Base-by-base conservation (phyloP, 192 early-diverging fungal genomes). In the Linnemannia schmuckeri region DNA sequence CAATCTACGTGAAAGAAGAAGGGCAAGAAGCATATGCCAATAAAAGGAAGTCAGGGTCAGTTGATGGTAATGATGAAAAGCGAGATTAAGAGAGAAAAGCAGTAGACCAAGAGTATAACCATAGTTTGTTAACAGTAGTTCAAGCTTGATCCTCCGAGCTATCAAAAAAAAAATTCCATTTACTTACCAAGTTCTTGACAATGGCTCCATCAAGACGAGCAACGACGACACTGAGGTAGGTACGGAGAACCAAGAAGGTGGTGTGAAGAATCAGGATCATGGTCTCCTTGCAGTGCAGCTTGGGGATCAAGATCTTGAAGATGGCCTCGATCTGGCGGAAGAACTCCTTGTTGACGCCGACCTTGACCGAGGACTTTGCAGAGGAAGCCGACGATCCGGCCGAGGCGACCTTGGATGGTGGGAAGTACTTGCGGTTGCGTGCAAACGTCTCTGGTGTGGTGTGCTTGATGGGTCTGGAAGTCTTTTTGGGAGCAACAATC, bases 151-250 rank as follows among this genome's bases (percentile, higher is more conserved):
- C 20, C 12, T 27, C 22, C 38, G 41, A 13, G 63, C 12, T 6
- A 46, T 49, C 46, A 13, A 46, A 7, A 22, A 74, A 35, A 17
- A 69, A 73, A 18, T 1, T 9, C 91, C 17, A 49, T 2, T 20
- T 18, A 18, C 49, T 89, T 85, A 98, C 98, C 92, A 99, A 90
- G 82, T 99, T 94, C 91, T 95, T 95, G 85, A 99, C 98, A 76
- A 99, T 96, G 82, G 95, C 93, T 73, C 98, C 98, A 79, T 99
- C 98, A 72, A 99, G 88, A 72, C 94, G 91, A 35, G 98, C 98
- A 27, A 97, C 98, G 2, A 99, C 93, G 30, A 99, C 96, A 88
- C 94, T 95, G 57, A 99, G 91, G 81, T 96, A 99, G 1, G 98
- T 98, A 79, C 98, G 89, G 71, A 97, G 91, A 5, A 99, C 93